phyloP scores from a whole-genome alignment of 208 protist genomes.

The Leptomonas seymouri region DNA sequence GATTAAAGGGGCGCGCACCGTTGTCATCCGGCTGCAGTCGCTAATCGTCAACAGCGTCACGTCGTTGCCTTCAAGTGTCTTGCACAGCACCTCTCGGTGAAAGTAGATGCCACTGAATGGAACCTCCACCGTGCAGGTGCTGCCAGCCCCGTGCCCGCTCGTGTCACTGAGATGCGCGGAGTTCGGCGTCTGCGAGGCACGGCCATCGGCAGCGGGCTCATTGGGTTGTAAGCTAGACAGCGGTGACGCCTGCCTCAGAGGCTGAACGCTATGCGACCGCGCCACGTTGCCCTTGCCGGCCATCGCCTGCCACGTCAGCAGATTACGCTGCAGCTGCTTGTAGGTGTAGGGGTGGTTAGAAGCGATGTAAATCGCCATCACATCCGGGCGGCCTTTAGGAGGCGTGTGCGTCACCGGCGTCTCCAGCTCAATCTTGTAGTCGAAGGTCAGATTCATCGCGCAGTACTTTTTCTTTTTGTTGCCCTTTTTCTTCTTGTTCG shows the following conservation, averaged over 20 bases:
- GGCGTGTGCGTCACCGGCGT: slow-evolving; percentile 43
- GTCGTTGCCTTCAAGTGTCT: slow-evolving; percentile 76
- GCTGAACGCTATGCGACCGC: slow-evolving; percentile 19
- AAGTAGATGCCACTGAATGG: slow-evolving; percentile 65
- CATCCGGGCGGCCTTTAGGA: slow-evolving; percentile 55
- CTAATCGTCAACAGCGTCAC: slow-evolving; percentile 92
- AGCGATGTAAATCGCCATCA: slow-evolving; percentile 83
- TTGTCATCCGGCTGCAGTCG: slow-evolving; percentile 48
- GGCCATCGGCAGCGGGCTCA: not conserved
- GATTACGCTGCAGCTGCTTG: slow-evolving; percentile 63
- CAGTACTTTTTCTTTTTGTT: slow-evolving; percentile 59
- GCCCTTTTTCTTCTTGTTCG: slow-evolving; percentile 40
- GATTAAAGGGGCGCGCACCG: slow-evolving; percentile 38
- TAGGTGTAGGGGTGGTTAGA: slow-evolving; percentile 94
- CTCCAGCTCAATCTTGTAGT: slow-evolving; percentile 72
- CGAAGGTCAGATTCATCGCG: slow-evolving; percentile 87
- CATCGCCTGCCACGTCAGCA: slow-evolving; percentile 58
- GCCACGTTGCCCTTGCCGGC: slow-evolving; percentile 24
- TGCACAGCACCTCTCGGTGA: slow-evolving; percentile 86
- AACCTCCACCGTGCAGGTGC: not conserved
- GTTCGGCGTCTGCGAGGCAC: slow-evolving; percentile 5
- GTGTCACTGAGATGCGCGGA: slow-evolving; percentile 13
- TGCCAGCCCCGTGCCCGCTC: not conserved
- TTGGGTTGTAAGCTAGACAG: not conserved
- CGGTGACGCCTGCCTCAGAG: not conserved